Evolutionary conservation across 2,329 filamentous ascomycete genomes (phyloP).

Genomic region (Aspergillus sp.): DNA sequence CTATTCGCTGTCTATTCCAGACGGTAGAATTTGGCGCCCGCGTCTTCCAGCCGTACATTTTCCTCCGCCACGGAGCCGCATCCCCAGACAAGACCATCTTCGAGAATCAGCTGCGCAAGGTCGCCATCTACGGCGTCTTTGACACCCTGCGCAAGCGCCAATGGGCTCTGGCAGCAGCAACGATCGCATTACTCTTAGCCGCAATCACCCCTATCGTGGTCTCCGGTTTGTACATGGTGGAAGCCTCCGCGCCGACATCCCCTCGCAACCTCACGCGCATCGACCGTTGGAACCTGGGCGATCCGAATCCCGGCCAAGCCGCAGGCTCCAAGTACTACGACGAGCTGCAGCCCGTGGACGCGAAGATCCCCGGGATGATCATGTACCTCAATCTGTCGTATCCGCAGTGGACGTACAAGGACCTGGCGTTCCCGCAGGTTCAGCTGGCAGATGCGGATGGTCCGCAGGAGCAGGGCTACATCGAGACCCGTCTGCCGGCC

Average conservation of each 20-base stretch:
- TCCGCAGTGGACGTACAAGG: constrained; percentile 31
- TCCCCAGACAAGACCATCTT: constrained; percentile 13
- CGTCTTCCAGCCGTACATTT: constrained; percentile 18
- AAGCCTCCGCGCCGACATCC: too few relatives aligned
- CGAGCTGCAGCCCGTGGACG: background rate
- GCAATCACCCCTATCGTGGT: constrained; percentile 14
- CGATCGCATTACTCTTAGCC: constrained; percentile 13
- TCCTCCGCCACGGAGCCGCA: constrained; percentile 10
- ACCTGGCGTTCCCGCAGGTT: constrained; percentile 24
- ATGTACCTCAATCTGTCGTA: constrained; percentile 28
- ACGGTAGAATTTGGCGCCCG: constrained; percentile 16
- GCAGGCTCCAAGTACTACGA: background rate
- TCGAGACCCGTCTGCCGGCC: too few relatives aligned
- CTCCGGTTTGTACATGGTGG: constrained; percentile 13
- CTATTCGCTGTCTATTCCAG: constrained; percentile 15
- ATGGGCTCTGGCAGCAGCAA: constrained; percentile 12
- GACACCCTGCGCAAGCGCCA: constrained; percentile 37
- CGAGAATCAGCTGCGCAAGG: constrained; percentile 19
- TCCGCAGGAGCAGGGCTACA: too few relatives aligned
- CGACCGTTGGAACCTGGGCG: constrained; percentile 13
- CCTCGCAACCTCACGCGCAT: constrained; percentile 5
- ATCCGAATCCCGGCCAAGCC: background rate
- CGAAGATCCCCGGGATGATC: constrained; percentile 18
- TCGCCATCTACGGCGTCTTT: constrained; percentile 54
- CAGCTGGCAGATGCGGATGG: constrained; percentile 9